These are phyloP conservation scores for Globisporangium recalcitrans DNA, from an alignment of 352 stramenopile genomes.

Conservation along the genomic window DNA sequence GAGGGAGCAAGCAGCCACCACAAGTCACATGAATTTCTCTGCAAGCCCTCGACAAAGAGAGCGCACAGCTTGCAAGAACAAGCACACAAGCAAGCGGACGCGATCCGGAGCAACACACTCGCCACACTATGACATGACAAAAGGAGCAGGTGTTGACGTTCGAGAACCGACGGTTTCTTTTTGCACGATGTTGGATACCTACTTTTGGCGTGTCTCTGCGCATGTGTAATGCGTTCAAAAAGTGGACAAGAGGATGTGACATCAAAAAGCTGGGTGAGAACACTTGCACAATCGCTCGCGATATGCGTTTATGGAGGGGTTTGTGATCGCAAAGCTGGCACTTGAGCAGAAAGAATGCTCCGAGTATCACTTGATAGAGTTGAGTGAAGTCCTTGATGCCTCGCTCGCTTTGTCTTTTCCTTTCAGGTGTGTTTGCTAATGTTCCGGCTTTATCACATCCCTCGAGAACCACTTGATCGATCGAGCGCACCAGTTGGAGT, in stretches of 20 bases:
- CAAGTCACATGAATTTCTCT: neutral
- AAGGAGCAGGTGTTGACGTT: conserved; percentile 1
- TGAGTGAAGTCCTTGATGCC: too few species aligned
- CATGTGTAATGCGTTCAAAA: neutral
- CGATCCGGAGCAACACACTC: neutral
- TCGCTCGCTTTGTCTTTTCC: conserved; percentile 11
- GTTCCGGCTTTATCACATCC: conserved; percentile 13
- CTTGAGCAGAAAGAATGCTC: neutral
- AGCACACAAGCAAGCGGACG: neutral
- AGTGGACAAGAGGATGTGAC: neutral
- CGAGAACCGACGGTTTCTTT: neutral
- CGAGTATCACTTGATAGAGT: neutral
- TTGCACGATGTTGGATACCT: neutral
- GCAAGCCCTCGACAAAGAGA: too few species aligned
- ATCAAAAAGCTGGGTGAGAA: neutral
- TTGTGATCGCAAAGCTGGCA: neutral
- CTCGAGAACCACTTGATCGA: neutral
- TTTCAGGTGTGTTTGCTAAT: conserved; percentile 6
- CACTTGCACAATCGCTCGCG: neutral
- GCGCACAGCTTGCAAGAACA: too few species aligned
- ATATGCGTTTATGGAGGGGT: neutral
- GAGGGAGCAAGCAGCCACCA: neutral
- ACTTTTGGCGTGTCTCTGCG: neutral
- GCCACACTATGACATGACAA: neutral
- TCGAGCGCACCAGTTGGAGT: neutral